A percentile compares a stretch with the other conserved stretches of the same genome.
Conservation (phyloP, 257 asterid genomes). For the Solanum infundibuliforme region DNA sequence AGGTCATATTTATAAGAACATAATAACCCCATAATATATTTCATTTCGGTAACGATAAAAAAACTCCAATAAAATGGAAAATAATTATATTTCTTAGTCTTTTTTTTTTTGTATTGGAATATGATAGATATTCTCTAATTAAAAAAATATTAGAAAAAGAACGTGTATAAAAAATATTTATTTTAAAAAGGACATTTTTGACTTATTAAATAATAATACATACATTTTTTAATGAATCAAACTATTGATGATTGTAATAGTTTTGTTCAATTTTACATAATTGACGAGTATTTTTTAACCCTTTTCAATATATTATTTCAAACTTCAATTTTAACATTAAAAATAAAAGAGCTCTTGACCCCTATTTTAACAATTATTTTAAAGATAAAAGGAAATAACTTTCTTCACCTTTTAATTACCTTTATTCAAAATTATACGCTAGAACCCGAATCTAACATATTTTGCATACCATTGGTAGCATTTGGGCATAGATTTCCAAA, state of each 20-base stretch:
- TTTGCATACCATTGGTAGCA: not conserved
- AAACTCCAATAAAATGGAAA: not conserved
- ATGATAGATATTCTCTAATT: no score
- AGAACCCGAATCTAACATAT: not conserved
- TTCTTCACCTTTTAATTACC: not conserved
- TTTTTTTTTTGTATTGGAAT: no score
- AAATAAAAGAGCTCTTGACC: not conserved
- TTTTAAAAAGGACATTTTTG: no score
- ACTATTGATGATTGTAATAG: no score
- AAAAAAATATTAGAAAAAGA: no score
- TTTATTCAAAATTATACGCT: not conserved
- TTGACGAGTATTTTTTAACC: no score
- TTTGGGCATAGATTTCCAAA: no score
- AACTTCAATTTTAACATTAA: not conserved
- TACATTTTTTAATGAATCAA: not conserved
- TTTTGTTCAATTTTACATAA: no score
- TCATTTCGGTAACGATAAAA: not conserved
- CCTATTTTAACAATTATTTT: not conserved
- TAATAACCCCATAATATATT: no score
- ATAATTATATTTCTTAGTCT: not conserved
- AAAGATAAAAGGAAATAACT: not conserved
- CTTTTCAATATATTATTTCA: not conserved
- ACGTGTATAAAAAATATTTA: not conserved
- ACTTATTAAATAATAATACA: no score
- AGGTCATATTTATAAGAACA: not conserved